Conservation (phyloP, 1,139 yeast genomes). For the Suhomyces guaymorum region DNA sequence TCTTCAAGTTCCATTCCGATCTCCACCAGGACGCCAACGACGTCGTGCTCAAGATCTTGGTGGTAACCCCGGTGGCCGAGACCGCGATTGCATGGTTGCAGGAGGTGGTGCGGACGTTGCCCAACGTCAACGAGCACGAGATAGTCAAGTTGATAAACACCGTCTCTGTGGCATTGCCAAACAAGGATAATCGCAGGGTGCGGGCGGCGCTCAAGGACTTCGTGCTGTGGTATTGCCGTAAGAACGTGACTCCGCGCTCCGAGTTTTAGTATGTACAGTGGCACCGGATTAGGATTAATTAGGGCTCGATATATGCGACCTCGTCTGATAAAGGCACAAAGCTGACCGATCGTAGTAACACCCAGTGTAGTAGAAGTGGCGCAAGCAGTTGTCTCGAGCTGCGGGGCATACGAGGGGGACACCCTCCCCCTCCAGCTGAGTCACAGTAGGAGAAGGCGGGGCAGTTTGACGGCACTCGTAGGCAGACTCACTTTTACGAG, state of each 20-base stretch:
- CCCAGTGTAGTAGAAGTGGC: too few relatives aligned
- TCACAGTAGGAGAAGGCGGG: too few relatives aligned
- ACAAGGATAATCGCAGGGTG: conserved; percentile 73
- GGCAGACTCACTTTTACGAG: too few relatives aligned
- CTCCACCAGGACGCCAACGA: conserved; percentile 76
- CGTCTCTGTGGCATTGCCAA: conserved; percentile 59
- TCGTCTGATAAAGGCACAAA: too few relatives aligned
- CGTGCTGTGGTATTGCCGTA: conserved; percentile 78
- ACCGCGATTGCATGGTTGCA: conserved; percentile 62
- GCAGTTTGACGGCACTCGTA: too few relatives aligned
- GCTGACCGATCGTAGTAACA: too few relatives aligned
- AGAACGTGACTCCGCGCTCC: conserved; percentile 61
- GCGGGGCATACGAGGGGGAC: too few relatives aligned
- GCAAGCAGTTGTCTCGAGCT: too few relatives aligned
- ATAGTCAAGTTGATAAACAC: conserved; percentile 58
- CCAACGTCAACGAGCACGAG: conserved; percentile 69
- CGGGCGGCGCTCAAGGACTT: conserved; percentile 73
- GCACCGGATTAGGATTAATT: too few relatives aligned
- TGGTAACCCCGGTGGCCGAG: conserved; percentile 46
- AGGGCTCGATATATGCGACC: too few relatives aligned
- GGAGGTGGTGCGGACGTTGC: conserved; percentile 54
- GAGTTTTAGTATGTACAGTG: conserved; percentile 29
- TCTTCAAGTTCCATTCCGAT: conserved; percentile 71
- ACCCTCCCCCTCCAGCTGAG: too few relatives aligned
- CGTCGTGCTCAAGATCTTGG: conserved; percentile 64